These are phyloP conservation scores for Naegleria gruberi DNA, from an alignment of 208 protist species.

Conservation along the genomic window DNA sequence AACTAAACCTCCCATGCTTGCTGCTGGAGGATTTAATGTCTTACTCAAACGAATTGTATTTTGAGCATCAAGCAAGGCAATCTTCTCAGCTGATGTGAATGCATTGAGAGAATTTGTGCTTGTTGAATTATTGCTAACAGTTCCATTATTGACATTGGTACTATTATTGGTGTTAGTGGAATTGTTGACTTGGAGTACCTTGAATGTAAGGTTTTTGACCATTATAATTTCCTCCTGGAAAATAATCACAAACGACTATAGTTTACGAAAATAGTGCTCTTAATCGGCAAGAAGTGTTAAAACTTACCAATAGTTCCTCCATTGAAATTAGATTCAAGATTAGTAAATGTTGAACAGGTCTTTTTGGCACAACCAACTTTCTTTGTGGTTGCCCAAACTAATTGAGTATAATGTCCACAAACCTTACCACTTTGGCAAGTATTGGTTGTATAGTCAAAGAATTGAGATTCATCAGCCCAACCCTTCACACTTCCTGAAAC, in stretches of 20 bases:
- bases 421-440: not conserved
- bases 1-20: not conserved
- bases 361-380: not conserved
- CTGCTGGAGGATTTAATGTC: not conserved
- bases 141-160: no score
- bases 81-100: not conserved
- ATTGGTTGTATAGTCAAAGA: not conserved
- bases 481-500: not conserved
- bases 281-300: no score
- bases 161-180: no score
- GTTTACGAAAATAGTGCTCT: not conserved
- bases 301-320: not conserved
- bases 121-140: no score
- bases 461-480: not conserved
- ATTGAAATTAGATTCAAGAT: not conserved
- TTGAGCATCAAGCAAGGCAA: not conserved
- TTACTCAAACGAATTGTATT: not conserved
- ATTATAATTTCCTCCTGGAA: slow-evolving; percentile 11
- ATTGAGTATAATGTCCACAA: slow-evolving; percentile 20
- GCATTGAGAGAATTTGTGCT: not conserved
- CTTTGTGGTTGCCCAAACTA: not conserved
- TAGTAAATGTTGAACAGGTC: not conserved
- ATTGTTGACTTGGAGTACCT: not conserved
- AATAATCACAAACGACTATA: slow-evolving; percentile 17
- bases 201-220: not conserved